phyloP scores from a whole-genome alignment of 805 yeast species.

The Saccharomycopsis fodiens region DNA sequence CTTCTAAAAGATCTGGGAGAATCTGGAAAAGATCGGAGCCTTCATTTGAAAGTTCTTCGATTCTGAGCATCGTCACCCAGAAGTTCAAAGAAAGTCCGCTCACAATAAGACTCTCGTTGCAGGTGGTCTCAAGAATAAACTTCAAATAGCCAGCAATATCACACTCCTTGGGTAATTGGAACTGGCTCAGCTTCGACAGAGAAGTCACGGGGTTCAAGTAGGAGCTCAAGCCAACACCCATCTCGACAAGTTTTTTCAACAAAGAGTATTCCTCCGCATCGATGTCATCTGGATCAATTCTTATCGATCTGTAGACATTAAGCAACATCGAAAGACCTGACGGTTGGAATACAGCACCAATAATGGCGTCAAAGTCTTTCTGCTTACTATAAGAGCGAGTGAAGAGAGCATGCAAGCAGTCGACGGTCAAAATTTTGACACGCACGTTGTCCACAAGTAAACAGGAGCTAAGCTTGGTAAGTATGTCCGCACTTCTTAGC shows the following conservation, averaged over 20 bases:
- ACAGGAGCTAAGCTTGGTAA: slow-evolving; percentile 54
- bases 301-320: slow-evolving; percentile 48
- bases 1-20: slow-evolving; percentile 63
- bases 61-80: slow-evolving; percentile 87
- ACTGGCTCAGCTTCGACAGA: slow-evolving; percentile 22
- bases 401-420: slow-evolving; percentile 82
- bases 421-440: slow-evolving; percentile 77
- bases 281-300: slow-evolving; percentile 58
- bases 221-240: slow-evolving; percentile 82
- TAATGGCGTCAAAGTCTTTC: slow-evolving; percentile 67
- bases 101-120: slow-evolving; percentile 78
- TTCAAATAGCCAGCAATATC: slow-evolving; percentile 64
- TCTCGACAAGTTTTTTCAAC: slow-evolving; percentile 84
- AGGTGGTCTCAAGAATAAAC: slow-evolving; percentile 72
- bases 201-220: slow-evolving; percentile 46
- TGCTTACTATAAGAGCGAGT: slow-evolving; percentile 64
- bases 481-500: slow-evolving; percentile 56
- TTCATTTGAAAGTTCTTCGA: slow-evolving; percentile 52
- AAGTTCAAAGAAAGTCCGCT: slow-evolving; percentile 86
- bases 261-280: slow-evolving; percentile 78
- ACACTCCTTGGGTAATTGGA: slow-evolving; percentile 40
- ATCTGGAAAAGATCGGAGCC: slow-evolving; percentile 26
- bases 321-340: slow-evolving; percentile 68
- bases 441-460: slow-evolving; percentile 52
- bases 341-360: slow-evolving; percentile 68